Conservation (phyloP, 176 grass and related monocot genomes). For the Luzula sylvatica region DNA sequence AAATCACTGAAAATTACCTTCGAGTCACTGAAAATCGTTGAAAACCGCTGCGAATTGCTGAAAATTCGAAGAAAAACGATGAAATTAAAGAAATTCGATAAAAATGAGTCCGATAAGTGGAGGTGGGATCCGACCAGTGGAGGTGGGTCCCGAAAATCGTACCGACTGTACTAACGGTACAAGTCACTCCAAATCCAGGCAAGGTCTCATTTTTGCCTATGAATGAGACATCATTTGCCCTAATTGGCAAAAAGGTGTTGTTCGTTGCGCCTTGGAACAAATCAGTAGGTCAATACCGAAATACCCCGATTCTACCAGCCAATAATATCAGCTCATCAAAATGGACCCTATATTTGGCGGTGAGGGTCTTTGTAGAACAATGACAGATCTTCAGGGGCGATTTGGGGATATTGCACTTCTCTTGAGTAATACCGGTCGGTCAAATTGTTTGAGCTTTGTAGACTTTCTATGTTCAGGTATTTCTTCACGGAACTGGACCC, state of each 20-base stretch:
- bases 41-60: too few species aligned
- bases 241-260: conserved; percentile 73
- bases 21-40: too few species aligned
- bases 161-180: conserved; percentile 31
- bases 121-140: too few species aligned
- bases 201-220: conserved; percentile 71
- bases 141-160: conserved; percentile 32
- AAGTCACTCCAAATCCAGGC: conserved; percentile 70
- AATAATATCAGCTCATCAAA: conserved; percentile 88
- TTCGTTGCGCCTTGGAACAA: conserved; percentile 35
- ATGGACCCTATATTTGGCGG: conserved; percentile 86
- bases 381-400: conserved; percentile 67
- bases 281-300: conserved; percentile 96
- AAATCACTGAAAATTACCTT: too few species aligned
- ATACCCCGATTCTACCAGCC: conserved; percentile 90
- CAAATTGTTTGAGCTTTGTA: background rate
- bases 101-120: too few species aligned
- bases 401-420: conserved; percentile 8
- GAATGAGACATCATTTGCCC: conserved; percentile 97
- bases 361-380: conserved; percentile 94
- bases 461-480: too few species aligned
- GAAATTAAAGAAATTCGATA: too few species aligned
- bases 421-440: background rate
- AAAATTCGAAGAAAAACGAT: too few species aligned
- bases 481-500: background rate